phyloP scores from a whole-genome alignment of 306 rosid genomes.

The Echinosophora koreensis region DNA sequence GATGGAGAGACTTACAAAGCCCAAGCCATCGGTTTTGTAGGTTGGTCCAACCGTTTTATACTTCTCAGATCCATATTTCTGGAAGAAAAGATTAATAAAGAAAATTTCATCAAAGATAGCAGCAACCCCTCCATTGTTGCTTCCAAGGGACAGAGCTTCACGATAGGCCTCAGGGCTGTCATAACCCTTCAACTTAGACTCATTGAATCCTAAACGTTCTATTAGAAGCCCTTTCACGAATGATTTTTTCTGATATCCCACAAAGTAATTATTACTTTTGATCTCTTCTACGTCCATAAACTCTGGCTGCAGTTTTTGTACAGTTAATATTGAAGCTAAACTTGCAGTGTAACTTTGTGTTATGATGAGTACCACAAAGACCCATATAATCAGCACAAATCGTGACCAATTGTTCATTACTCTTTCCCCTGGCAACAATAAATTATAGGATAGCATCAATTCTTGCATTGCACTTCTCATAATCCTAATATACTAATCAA shows the following conservation, averaged over 20 bases:
- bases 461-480: neutral
- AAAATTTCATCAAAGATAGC: conserved; percentile 59
- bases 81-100: conserved; percentile 50
- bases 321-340: conserved; percentile 54
- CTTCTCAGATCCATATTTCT: conserved; percentile 44
- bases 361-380: conserved; percentile 56
- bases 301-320: conserved; percentile 45
- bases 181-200: conserved; percentile 41
- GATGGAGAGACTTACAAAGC: conserved; percentile 52
- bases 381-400: conserved; percentile 56
- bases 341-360: conserved; percentile 63
- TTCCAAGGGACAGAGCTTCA: conserved; percentile 50
- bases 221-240: conserved; percentile 35
- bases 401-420: conserved; percentile 47
- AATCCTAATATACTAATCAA: too few relatives aligned
- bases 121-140: conserved; percentile 55
- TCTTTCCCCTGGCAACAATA: conserved; percentile 39
- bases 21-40: conserved; percentile 59
- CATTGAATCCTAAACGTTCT: conserved; percentile 34
- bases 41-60: conserved; percentile 58
- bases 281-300: conserved; percentile 44
- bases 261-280: conserved; percentile 25
- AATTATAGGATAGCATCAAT: neutral
- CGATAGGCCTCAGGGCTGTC: conserved; percentile 37
- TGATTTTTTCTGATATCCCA: conserved; percentile 47